phyloP scores from a whole-genome alignment of 805 yeast genomes.

The Hemisphaericaspora nanyangensis region DNA sequence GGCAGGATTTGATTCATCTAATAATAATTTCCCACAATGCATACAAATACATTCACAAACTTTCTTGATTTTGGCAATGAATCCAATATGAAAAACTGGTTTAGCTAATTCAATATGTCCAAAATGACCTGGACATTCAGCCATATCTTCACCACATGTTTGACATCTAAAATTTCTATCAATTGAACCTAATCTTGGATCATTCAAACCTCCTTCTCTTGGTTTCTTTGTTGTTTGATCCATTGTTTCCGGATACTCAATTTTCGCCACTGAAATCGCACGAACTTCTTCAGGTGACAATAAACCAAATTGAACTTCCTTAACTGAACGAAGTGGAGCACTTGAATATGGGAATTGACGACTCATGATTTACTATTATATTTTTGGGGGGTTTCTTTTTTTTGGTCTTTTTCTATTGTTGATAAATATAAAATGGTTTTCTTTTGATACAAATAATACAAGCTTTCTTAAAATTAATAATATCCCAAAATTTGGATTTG shows the following conservation, averaged over 20 bases:
- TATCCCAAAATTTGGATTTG: not conserved
- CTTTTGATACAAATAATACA: constrained; percentile 5
- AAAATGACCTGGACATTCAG: constrained; percentile 98
- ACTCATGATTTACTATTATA: constrained; percentile 28
- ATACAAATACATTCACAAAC: constrained; percentile 96
- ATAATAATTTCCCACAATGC: constrained; percentile 93
- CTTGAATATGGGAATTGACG: constrained; percentile 84
- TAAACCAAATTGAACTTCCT: constrained; percentile 98
- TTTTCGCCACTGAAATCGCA: constrained; percentile 96
- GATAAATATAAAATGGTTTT: not conserved
- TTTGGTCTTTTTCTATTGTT: constrained; percentile 5
- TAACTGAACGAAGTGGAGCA: constrained; percentile 96
- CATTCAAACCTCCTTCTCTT: constrained; percentile 94
- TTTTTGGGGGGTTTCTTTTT: constrained; percentile 4
- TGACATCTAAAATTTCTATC: constrained; percentile 97
- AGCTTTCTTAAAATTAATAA: too few relatives aligned
- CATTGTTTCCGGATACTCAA: constrained; percentile 99
- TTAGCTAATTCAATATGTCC: constrained; percentile 98
- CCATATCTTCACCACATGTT: constrained; percentile 99
- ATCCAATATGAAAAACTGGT: constrained; percentile 98
- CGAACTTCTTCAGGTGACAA: constrained; percentile 94
- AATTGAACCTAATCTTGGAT: constrained; percentile 94
- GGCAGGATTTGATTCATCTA: constrained; percentile 77
- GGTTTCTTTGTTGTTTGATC: constrained; percentile 94
- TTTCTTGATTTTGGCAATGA: constrained; percentile 88